A percentile compares a stretch with the other conserved stretches of the same genome.
Evolutionary conservation across 2,329 filamentous ascomycete genomes (phyloP).

Genomic region (Diplodia scrobiculata): DNA sequence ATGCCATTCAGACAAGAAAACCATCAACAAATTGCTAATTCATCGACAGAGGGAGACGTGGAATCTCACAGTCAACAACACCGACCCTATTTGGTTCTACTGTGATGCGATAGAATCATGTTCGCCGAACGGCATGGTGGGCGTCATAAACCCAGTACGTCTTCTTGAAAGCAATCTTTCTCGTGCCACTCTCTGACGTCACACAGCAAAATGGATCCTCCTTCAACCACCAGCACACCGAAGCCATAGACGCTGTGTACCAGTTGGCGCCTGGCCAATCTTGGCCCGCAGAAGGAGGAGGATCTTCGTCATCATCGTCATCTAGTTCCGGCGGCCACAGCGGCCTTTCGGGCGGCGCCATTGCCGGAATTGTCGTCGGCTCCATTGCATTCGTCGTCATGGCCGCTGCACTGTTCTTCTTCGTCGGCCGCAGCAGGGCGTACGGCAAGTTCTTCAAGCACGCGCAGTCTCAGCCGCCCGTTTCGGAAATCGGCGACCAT

Average conservation of each 20-base stretch:
- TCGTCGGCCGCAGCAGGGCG: constrained; percentile 54
- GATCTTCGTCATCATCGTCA: constrained; percentile 18
- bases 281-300: constrained; percentile 42
- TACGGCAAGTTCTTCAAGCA: constrained; percentile 30
- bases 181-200: not conserved
- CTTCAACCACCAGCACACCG: constrained; percentile 11
- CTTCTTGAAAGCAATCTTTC: not conserved
- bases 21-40: not conserved
- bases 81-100: constrained; percentile 45
- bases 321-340: constrained; percentile 25
- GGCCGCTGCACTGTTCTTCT: constrained; percentile 65
- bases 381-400: constrained; percentile 63
- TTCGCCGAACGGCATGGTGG: constrained; percentile 68
- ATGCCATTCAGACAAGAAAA: not conserved
- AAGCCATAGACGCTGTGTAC: constrained; percentile 33
- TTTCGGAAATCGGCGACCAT: constrained; percentile 16
- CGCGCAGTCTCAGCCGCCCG: constrained; percentile 3
- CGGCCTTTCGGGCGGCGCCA: constrained; percentile 45
- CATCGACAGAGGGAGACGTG: constrained; percentile 29
- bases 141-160: constrained; percentile 66
- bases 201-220: constrained; percentile 4
- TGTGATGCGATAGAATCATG: constrained; percentile 65
- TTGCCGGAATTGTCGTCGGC: constrained; percentile 62
- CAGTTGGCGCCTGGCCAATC: constrained; percentile 45
- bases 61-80: constrained; percentile 43